Evolutionary conservation across 2,329 filamentous ascomycete genomes (phyloP), one percentile per base, ranked within the genome.

Genomic region (Thermothelomyces thermophilus): DNA sequence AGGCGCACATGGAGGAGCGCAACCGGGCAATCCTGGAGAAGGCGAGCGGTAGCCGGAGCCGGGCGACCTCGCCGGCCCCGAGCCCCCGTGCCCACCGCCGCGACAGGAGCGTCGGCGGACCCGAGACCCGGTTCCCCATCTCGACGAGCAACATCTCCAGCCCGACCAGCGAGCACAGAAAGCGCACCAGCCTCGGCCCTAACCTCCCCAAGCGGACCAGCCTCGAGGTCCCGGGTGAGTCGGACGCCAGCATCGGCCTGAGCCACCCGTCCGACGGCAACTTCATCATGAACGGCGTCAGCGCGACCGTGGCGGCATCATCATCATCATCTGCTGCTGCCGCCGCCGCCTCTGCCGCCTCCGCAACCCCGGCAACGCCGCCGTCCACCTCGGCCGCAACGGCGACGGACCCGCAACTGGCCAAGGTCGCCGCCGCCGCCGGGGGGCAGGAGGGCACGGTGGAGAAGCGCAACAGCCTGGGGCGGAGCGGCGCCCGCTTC

Each of bases 1-100:
- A 90, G 62, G 88, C 88, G 39, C 84, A 95, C 58, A 91, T 95
- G 82, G 91, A 97, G 69, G 93, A 95, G 66, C 83, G 93, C 46
- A 87, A 89, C 65, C 83, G 88, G 54, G 88, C 89, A 44, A 78
- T 91, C 54, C 82, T 93, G 41, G 80, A 82, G 57, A 82, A 83
- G 64, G 75, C 73, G 50, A 79, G 76, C 30, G 75, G 76, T 16
- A 70, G 81, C 58, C 81, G 88, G 46, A 84, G 82, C 63, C 82
- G 90, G 43, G 87, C 83, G 26, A 84, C 80, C 20, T 90, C 85
- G 55, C 90, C 90, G 7, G 83, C 77, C 5, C 82, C 82, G 22
- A 74, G 79, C 55, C 71, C 79, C 39, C 67, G 69, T 10, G 73
- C 74, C 16, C 87, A 94, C 64, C 79, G 88, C 50, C 83, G 90